A percentile compares a stretch with the other conserved stretches of the same genome.
phyloP scores from a whole-genome alignment of 2,329 filamentous ascomycete genomes.

The Corynespora cassiicola region DNA sequence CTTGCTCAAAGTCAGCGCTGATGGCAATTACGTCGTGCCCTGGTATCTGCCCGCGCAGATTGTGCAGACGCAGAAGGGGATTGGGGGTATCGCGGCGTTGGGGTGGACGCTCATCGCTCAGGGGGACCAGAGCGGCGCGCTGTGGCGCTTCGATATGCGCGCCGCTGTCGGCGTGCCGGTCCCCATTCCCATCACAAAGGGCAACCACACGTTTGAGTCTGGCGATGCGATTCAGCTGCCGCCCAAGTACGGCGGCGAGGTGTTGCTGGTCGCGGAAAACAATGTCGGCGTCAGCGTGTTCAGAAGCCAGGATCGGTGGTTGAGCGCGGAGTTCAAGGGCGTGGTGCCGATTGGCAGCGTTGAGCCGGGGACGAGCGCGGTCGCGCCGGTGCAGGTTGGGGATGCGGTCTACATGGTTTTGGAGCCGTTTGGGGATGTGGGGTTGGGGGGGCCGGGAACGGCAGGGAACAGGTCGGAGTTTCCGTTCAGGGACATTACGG shows the following conservation, averaged over 20 bases:
- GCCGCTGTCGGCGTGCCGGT: slow-evolving; percentile 13
- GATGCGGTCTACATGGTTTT: slow-evolving; percentile 17
- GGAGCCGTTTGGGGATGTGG: slow-evolving; percentile 23
- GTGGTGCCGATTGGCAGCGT: slow-evolving; percentile 9
- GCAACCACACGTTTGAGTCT: slow-evolving; percentile 10
- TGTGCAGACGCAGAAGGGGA: slow-evolving; percentile 15
- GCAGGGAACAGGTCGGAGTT: slow-evolving; percentile 19
- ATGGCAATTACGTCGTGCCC: slow-evolving; percentile 15
- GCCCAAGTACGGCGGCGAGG: slow-evolving; percentile 16
- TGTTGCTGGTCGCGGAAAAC: slow-evolving; percentile 20
- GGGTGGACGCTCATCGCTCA: slow-evolving; percentile 17
- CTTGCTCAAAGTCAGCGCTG: slow-evolving; percentile 14
- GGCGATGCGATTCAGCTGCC: slow-evolving; percentile 21
- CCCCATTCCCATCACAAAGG: slow-evolving; percentile 9
- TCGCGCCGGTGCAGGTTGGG: slow-evolving; percentile 16
- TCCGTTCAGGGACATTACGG: slow-evolving; percentile 16
- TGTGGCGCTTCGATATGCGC: slow-evolving; percentile 20
- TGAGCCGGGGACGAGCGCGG: slow-evolving; percentile 8
- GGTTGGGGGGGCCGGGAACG: slow-evolving; percentile 16
- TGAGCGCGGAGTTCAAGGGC: slow-evolving; percentile 14
- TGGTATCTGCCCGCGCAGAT: slow-evolving; percentile 18
- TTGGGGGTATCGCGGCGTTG: slow-evolving; percentile 18
- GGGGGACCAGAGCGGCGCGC: slow-evolving; percentile 7
- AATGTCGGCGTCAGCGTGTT: slow-evolving; percentile 17
- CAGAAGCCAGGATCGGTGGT: slow-evolving; percentile 14